phyloP scores from a whole-genome alignment of 768 basidiomycete species.

The Pleurotus salmoneostramineus region DNA sequence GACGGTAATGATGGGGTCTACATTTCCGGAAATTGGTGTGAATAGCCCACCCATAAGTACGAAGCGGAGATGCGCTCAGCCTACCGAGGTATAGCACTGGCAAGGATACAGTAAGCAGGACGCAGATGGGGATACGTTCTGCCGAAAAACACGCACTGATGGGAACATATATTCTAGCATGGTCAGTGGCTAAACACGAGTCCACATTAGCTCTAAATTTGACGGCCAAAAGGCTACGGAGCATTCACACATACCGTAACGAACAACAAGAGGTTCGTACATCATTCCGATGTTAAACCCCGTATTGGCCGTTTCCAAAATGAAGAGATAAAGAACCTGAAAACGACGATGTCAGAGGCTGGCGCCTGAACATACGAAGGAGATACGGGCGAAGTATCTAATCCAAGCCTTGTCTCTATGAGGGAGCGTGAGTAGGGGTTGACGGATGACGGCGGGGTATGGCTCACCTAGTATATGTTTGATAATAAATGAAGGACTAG shows the following conservation, averaged over 20 bases:
- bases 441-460: too few species aligned
- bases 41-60: too few species aligned
- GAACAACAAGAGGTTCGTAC: constrained; percentile 14
- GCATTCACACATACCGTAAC: constrained; percentile 9
- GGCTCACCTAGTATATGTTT: constrained; percentile 5
- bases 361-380: not conserved
- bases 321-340: constrained; percentile 14
- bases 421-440: not conserved
- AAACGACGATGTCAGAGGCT: not conserved
- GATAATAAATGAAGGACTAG: constrained; percentile 7
- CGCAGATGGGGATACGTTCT: not conserved
- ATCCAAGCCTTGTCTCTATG: not conserved
- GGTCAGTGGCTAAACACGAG: not conserved
- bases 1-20: constrained; percentile 3
- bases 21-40: too few species aligned
- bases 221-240: not conserved
- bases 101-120: not conserved
- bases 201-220: not conserved
- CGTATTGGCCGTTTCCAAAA: constrained; percentile 15
- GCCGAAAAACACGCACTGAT: not conserved
- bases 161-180: not conserved
- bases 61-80: not conserved
- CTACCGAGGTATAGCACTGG: constrained; percentile 3
- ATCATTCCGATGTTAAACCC: constrained; percentile 14
- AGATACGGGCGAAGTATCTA: not conserved